These are phyloP conservation scores for Austroboletus niveus DNA, from an alignment of 1,284 basidiomycete species.

Conservation along the genomic window DNA sequence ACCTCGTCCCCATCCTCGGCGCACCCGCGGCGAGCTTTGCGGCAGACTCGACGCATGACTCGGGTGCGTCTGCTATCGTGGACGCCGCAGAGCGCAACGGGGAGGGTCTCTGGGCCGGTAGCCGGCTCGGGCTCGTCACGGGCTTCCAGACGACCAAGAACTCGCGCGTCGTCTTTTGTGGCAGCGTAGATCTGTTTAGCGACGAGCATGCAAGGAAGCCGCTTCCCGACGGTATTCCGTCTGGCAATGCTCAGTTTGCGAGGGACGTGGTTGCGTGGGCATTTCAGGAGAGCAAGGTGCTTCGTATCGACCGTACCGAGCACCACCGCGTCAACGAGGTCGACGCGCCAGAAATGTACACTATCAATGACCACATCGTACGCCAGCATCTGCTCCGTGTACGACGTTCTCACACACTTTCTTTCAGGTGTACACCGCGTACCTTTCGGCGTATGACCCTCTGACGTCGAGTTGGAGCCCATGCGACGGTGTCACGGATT, in stretches of 20 bases:
- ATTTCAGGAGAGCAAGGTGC: constrained; percentile 84
- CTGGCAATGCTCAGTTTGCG: constrained; percentile 75
- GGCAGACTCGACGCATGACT: constrained; percentile 58
- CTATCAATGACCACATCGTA: constrained; percentile 85
- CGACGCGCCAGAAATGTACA: constrained; percentile 67
- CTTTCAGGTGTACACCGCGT: constrained; percentile 68
- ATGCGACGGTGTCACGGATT: constrained; percentile 65
- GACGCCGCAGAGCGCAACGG: constrained; percentile 70
- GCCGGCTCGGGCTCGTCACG: constrained; percentile 72
- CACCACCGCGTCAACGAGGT: constrained; percentile 73
- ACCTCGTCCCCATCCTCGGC: constrained; percentile 78
- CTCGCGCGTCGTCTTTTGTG: constrained; percentile 79
- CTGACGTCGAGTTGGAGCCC: constrained; percentile 64
- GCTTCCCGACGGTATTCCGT: constrained; percentile 53
- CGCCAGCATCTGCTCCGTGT: constrained; percentile 4
- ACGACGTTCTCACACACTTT: constrained; percentile 5
- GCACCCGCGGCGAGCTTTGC: constrained; percentile 77
- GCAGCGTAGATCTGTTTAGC: constrained; percentile 77
- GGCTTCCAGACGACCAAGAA: constrained; percentile 87
- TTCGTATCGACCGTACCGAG: constrained; percentile 73
- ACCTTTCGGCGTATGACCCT: constrained; percentile 67
- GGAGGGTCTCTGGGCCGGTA: constrained; percentile 78
- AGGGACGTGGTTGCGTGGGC: constrained; percentile 83
- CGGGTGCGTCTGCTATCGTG: constrained; percentile 54
- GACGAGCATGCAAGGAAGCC: constrained; percentile 67